A percentile compares a stretch with the other conserved stretches of the same genome.
Conservation (phyloP, 805 yeast genomes). For the Zygotorulaspora sp. region DNA sequence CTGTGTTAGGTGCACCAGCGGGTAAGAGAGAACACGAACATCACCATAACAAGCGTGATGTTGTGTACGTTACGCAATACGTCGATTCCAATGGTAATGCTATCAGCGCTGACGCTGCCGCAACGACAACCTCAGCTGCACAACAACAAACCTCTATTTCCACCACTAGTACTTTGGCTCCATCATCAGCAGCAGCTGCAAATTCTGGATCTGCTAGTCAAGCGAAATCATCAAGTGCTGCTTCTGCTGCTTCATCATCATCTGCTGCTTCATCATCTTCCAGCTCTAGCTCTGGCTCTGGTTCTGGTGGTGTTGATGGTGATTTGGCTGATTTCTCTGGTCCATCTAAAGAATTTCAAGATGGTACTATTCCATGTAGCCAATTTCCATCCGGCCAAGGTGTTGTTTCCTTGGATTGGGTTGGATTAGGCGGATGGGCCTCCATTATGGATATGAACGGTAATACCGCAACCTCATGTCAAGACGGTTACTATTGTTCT, state of each 20-base stretch:
- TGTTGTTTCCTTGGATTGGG: slow-evolving; percentile 56
- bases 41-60: slow-evolving; percentile 30
- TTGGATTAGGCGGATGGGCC: slow-evolving; percentile 51
- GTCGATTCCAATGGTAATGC: slow-evolving; percentile 31
- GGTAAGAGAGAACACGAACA: slow-evolving; percentile 18
- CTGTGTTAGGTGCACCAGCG: slow-evolving; percentile 31
- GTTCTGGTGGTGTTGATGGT: slow-evolving; percentile 42
- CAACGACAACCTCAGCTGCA: slow-evolving; percentile 21
- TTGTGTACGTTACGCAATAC: slow-evolving; percentile 34
- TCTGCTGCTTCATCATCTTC: slow-evolving; percentile 30
- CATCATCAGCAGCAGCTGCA: slow-evolving; percentile 24
- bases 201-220: slow-evolving; percentile 27
- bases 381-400: slow-evolving; percentile 74
- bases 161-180: slow-evolving; percentile 24
- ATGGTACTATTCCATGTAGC: slow-evolving; percentile 66
- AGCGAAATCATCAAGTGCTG: slow-evolving; percentile 25
- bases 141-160: slow-evolving; percentile 20
- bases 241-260: slow-evolving; percentile 11
- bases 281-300: slow-evolving; percentile 35
- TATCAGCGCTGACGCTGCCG: slow-evolving; percentile 9
- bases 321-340: slow-evolving; percentile 52
- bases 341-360: slow-evolving; percentile 59
- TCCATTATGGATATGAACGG: slow-evolving; percentile 39
- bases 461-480: slow-evolving; percentile 60
- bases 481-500: slow-evolving; percentile 91